These are phyloP conservation scores for Botrytis squamosa DNA, from an alignment of 2,329 filamentous ascomycete species.

Conservation along the genomic window DNA sequence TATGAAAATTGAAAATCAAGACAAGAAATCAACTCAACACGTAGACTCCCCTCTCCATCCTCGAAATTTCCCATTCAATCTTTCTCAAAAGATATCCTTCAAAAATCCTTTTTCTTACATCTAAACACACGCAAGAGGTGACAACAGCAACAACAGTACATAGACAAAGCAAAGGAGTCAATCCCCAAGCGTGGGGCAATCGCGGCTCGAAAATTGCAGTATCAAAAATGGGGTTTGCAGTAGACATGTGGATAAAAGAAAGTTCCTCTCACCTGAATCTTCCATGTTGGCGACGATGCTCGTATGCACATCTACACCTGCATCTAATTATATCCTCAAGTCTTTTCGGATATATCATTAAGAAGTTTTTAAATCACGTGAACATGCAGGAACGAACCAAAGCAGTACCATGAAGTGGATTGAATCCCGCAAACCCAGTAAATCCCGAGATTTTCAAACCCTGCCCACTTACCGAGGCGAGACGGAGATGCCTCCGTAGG, in stretches of 20 bases:
- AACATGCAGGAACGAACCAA: not conserved
- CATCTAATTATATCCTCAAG: not conserved
- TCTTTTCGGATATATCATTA: not conserved
- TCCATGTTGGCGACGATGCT: not conserved
- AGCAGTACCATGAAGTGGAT: not conserved
- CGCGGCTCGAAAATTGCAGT: not conserved
- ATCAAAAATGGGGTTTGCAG: not conserved
- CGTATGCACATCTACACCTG: not conserved
- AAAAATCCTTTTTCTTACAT: not conserved
- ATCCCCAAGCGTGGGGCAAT: not conserved
- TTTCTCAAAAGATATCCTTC: not conserved
- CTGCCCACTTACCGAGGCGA: not conserved
- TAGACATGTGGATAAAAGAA: not conserved
- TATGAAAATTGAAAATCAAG: not conserved
- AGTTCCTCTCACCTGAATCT: not conserved
- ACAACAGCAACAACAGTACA: not conserved
- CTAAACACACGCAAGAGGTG: not conserved
- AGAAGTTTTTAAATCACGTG: not conserved
- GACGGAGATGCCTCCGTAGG: not conserved
- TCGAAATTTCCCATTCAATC: not conserved
- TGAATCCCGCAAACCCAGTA: not conserved
- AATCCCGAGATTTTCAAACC: not conserved
- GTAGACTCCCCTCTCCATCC: not conserved
- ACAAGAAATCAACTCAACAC: not conserved
- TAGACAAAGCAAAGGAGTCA: too few species aligned